These are phyloP conservation scores for Colletotrichum tropicale DNA, from an alignment of 2,329 filamentous ascomycete genomes.

Conservation along the genomic window DNA sequence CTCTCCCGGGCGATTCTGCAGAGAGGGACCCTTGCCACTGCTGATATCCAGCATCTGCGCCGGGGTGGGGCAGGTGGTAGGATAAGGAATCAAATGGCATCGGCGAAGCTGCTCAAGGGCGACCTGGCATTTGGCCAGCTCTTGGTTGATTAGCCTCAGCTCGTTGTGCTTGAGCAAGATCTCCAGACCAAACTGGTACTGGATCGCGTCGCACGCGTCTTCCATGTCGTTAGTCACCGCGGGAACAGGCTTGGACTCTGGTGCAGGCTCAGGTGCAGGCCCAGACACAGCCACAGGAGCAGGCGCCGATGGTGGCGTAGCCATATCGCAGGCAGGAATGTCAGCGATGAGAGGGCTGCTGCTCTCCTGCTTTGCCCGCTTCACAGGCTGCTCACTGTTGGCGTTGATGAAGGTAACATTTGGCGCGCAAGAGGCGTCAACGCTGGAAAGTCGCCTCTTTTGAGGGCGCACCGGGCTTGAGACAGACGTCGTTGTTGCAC, in stretches of 20 bases:
- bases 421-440: constrained; percentile 28
- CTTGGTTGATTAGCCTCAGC: constrained; percentile 91
- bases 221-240: constrained; percentile 42
- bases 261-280: constrained; percentile 20
- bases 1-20: constrained; percentile 66
- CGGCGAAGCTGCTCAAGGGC: constrained; percentile 92
- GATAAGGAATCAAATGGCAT: constrained; percentile 91
- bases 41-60: constrained; percentile 73
- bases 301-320: constrained; percentile 20
- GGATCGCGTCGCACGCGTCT: constrained; percentile 73
- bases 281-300: constrained; percentile 6
- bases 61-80: constrained; percentile 70
- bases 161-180: constrained; percentile 95
- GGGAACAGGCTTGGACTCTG: constrained; percentile 9
- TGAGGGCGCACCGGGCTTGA: constrained; percentile 32
- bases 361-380: constrained; percentile 43
- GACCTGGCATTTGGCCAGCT: constrained; percentile 93
- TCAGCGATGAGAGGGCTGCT: constrained; percentile 2
- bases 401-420: constrained; percentile 26
- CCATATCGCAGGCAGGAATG: constrained; percentile 1
- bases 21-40: constrained; percentile 74
- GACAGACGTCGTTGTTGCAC: constrained; percentile 24
- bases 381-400: constrained; percentile 28
- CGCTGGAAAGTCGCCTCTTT: constrained; percentile 44
- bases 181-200: constrained; percentile 88